phyloP scores from a whole-genome alignment of 2,329 filamentous ascomycete species.

The Sporothrix mexicana region DNA sequence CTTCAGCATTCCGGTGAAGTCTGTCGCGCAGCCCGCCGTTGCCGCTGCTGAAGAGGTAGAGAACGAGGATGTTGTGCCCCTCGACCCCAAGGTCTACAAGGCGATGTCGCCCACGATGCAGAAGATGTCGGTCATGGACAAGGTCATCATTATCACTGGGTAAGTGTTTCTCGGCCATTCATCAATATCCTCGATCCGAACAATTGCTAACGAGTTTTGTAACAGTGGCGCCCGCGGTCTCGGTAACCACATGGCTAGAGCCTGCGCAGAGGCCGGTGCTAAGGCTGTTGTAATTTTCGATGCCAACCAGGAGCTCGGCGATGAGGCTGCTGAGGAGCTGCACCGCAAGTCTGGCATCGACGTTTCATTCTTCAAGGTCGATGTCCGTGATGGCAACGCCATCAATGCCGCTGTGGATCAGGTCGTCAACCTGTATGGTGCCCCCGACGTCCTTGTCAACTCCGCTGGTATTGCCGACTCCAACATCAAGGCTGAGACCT shows the following conservation, averaged over 20 bases:
- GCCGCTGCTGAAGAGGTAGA: slow-evolving; percentile 44
- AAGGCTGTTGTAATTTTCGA: slow-evolving; percentile 78
- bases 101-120: slow-evolving; percentile 68
- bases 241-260: slow-evolving; percentile 79
- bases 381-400: slow-evolving; percentile 73
- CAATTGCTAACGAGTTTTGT: slow-evolving; percentile 41
- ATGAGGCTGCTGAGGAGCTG: slow-evolving; percentile 71
- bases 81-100: slow-evolving; percentile 60
- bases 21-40: background rate
- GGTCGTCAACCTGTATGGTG: slow-evolving; percentile 69
- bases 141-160: slow-evolving; percentile 76
- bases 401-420: slow-evolving; percentile 72
- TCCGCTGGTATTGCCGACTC: slow-evolving; percentile 81
- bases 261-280: slow-evolving; percentile 76
- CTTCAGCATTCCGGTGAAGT: slow-evolving; percentile 60
- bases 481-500: slow-evolving; percentile 81
- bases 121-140: slow-evolving; percentile 71
- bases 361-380: slow-evolving; percentile 78
- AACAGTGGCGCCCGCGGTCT: slow-evolving; percentile 74
- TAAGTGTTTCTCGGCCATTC: slow-evolving; percentile 48
- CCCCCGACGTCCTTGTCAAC: slow-evolving; percentile 78
- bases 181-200: background rate
- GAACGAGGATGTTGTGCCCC: slow-evolving; percentile 58
- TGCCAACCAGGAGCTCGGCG: slow-evolving; percentile 75
- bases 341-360: slow-evolving; percentile 75